A percentile compares a stretch with the other conserved stretches of the same genome.
Evolutionary conservation across 225 moss, liverwort and hornwort species (phyloP).

Genomic region (Bryoerythrophyllum caledonicum): DNA sequence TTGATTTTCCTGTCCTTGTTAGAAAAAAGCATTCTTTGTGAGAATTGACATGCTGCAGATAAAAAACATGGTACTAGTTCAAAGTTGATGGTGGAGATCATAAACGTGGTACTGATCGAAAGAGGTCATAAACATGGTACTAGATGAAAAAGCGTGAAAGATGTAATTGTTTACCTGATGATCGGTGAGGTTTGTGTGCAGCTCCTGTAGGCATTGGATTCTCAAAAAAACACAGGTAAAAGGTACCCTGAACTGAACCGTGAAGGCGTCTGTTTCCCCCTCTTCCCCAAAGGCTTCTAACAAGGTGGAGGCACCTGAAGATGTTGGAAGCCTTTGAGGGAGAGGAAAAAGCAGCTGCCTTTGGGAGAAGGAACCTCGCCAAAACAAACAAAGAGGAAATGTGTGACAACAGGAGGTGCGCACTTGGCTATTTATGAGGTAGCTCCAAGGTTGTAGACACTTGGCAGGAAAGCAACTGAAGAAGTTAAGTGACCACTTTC

Average conservation of each 20-base stretch:
- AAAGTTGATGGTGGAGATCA: neutral
- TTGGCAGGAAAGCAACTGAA: constrained; percentile 5
- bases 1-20: neutral
- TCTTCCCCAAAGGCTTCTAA: constrained; percentile 46
- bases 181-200: neutral
- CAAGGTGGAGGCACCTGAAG: constrained; percentile 3
- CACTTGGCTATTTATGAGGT: constrained; percentile 1
- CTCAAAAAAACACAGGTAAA: no score
- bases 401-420: neutral
- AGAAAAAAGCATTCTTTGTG: neutral
- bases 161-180: neutral
- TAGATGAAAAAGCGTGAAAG: neutral
- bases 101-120: neutral
- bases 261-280: constrained; percentile 38
- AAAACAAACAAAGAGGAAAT: neutral
- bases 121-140: no score
- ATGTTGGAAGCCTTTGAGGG: constrained; percentile 62
- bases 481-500: constrained; percentile 25
- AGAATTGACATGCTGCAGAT: neutral
- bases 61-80: no score
- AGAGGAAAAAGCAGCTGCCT: constrained; percentile 39
- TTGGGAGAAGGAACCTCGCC: neutral
- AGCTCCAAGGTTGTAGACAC: neutral
- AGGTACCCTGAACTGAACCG: neutral
- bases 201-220: neutral